Evolutionary conservation across 2,329 filamentous ascomycete species (phyloP), one percentile per base, ranked within the genome.

Genomic region (Verticillium longisporum): DNA sequence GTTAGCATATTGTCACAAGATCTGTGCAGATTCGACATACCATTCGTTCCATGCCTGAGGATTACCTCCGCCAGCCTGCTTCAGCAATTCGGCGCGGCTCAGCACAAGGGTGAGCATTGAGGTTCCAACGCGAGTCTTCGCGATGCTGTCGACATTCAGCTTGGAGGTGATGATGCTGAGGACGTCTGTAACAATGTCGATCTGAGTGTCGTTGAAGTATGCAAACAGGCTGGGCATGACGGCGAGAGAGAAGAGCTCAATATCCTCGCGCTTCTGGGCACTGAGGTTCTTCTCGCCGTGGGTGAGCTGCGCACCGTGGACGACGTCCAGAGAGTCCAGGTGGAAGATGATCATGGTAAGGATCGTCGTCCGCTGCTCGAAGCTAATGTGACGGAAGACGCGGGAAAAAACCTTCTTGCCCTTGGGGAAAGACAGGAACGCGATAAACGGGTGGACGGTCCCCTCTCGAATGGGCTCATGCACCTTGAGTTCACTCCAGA

Each of bases 321-420:
- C 89, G 57, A 99, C 94, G 68, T 97, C 92, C 50, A 99, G 83
- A 66, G 90, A 87, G 73, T 98, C 95, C 36, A 99, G 86, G 69
- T 98, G 92, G 58, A 97, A 88, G 62, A 96, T 86, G 66, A 99
- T 94, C 84, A 99, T 94, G 5, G 95, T 99, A 64, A 99, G 82
- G 64, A 98, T 92, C 1, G 93, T 98, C 26, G 95, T 93, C 57
- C 94, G 91, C 75, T 98, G 93, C 71, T 97, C 90, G 64, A 93
- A 90, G 65, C 90, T 90, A 59, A 97, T 90, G 70, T 97, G 92
- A 54, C 92, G 89, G 84, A 98, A 98, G 59, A 98, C 90, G 60
- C 95, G 91, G 57, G 92, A 92, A 63, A 99, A 92, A 1, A 91
- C 91, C 78, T 95, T 97, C 79, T 97, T 98, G 70, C 95, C 95